Evolutionary conservation across 345 rosid species (phyloP).

Genomic region (Arabidopsis thaliana): DNA sequence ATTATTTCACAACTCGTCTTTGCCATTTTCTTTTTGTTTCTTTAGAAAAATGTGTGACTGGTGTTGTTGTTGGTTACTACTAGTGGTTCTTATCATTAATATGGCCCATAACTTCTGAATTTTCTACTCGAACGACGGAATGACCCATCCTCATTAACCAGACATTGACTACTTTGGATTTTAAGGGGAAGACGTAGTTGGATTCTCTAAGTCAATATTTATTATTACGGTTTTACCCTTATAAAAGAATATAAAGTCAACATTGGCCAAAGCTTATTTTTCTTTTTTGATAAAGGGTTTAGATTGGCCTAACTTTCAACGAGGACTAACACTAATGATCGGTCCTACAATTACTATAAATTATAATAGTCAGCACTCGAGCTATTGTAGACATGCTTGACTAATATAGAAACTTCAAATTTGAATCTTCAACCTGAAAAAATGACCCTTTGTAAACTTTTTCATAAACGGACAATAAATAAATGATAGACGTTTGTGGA

Average conservation of each 20-base stretch:
- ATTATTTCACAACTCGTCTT: conserved; percentile 18
- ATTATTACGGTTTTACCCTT: not conserved
- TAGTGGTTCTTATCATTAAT: not conserved
- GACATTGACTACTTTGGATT: not conserved
- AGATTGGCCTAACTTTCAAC: not conserved
- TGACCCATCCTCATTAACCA: not conserved
- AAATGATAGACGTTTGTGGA: too few species aligned
- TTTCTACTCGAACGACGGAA: not conserved
- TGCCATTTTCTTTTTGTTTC: conserved; percentile 9
- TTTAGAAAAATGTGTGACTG: not conserved
- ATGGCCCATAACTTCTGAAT: not conserved
- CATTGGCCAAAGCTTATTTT: not conserved
- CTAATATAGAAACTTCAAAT: too few species aligned
- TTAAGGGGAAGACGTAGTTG: not conserved
- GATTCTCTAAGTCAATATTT: not conserved
- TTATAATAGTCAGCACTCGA: conserved; percentile 8
- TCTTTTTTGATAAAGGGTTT: too few species aligned
- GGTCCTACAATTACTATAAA: not conserved
- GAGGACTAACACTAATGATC: conserved; percentile 7
- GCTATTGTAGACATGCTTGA: too few species aligned
- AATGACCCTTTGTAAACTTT: too few species aligned
- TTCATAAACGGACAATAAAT: too few species aligned
- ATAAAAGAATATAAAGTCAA: not conserved
- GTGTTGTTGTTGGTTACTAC: not conserved
- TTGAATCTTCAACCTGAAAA: too few species aligned